Conservation (phyloP, 2,329 filamentous ascomycete genomes). For the Helotiales sp. region DNA sequence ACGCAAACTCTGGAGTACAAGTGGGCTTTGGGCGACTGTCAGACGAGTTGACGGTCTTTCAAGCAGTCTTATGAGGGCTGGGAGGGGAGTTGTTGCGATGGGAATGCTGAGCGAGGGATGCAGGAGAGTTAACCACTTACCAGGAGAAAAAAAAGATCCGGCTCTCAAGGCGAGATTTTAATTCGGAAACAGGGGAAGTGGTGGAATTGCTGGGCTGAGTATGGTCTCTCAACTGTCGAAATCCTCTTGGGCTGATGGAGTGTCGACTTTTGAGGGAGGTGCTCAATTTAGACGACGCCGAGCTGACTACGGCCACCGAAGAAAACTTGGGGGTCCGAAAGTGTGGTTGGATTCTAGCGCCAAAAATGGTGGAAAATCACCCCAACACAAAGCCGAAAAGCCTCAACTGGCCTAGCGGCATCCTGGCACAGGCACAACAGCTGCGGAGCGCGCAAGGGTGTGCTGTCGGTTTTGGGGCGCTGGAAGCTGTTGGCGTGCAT, state of each 20-base stretch:
- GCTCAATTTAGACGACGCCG: constrained; percentile 1
- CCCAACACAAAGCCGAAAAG: constrained; percentile 1
- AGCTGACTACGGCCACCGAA: constrained; percentile 3
- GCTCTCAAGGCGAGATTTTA: background rate
- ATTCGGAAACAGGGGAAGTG: background rate
- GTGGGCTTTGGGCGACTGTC: background rate
- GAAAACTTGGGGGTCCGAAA: background rate
- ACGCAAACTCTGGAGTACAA: background rate
- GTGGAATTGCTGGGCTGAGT: too few species aligned
- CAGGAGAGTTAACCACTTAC: background rate
- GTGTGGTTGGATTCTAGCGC: background rate
- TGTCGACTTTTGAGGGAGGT: background rate
- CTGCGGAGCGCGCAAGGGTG: background rate
- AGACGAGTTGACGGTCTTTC: constrained; percentile 1
- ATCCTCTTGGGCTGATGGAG: background rate
- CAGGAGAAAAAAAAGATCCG: background rate
- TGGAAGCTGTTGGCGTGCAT: too few species aligned
- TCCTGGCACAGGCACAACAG: background rate
- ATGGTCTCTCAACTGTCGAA: background rate
- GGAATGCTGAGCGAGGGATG: background rate
- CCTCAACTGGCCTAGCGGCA: too few species aligned
- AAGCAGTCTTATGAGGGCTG: background rate
- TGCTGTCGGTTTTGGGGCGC: too few species aligned
- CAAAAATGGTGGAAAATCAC: too few species aligned
- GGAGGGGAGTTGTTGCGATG: constrained; percentile 6